Evolutionary conservation across 1,139 yeast species (phyloP).

Genomic region (Candida neerlandica): DNA sequence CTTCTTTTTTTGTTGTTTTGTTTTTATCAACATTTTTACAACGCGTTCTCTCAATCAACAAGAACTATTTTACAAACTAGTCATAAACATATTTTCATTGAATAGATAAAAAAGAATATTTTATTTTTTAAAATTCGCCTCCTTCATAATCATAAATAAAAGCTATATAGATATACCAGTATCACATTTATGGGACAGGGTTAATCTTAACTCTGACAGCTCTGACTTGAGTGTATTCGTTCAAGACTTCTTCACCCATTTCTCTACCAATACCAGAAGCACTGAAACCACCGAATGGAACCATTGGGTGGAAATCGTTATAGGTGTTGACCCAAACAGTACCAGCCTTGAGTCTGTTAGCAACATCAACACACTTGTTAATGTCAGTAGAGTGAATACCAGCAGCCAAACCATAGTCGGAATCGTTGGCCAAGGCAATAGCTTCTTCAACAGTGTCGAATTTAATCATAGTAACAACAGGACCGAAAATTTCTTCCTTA

Average conservation of each 20-base stretch:
- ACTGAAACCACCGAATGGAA: slow-evolving; percentile 87
- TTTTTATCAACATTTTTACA: background rate
- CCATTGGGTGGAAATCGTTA: slow-evolving; percentile 79
- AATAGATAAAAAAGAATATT: background rate
- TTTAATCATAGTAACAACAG: slow-evolving; percentile 75
- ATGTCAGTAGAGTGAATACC: slow-evolving; percentile 75
- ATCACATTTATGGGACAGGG: slow-evolving; percentile 1
- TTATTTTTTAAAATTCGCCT: background rate
- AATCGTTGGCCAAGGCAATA: slow-evolving; percentile 66
- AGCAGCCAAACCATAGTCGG: slow-evolving; percentile 81
- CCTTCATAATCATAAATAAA: background rate
- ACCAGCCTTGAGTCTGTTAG: slow-evolving; percentile 75
- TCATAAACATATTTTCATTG: background rate
- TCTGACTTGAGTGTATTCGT: slow-evolving; percentile 80
- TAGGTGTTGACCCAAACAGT: slow-evolving; percentile 85
- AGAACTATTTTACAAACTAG: too few species aligned
- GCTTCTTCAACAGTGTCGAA: slow-evolving; percentile 75
- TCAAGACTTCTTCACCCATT: slow-evolving; percentile 84
- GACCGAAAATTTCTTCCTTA: slow-evolving; percentile 86
- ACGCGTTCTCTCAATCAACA: too few species aligned
- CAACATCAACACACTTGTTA: slow-evolving; percentile 66
- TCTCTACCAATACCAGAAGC: slow-evolving; percentile 92
- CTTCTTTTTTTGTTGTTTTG: background rate
- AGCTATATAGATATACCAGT: background rate
- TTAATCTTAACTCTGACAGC: slow-evolving; percentile 59